These are phyloP conservation scores for Juglanconis sp. DNA, from an alignment of 2,329 filamentous ascomycete genomes.

Conservation along the genomic window DNA sequence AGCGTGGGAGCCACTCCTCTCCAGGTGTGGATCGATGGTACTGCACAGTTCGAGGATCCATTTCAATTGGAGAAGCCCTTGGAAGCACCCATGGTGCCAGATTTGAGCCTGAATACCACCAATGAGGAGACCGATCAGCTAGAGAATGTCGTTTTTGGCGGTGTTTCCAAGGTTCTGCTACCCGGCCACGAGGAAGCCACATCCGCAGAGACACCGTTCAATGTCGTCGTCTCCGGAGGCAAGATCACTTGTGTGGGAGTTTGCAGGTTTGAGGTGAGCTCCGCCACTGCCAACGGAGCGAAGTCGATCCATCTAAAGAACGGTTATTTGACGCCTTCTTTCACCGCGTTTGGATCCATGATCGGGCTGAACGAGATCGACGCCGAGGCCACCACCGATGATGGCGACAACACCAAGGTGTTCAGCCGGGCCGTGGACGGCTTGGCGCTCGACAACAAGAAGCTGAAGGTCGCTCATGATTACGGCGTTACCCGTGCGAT, in stretches of 20 bases:
- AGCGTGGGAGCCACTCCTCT: conserved; percentile 57
- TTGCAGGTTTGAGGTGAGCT: conserved; percentile 44
- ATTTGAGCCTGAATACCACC: conserved; percentile 38
- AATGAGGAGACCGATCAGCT: conserved; percentile 38
- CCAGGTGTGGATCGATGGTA: conserved; percentile 64
- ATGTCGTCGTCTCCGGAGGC: conserved; percentile 51
- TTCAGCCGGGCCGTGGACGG: conserved; percentile 60
- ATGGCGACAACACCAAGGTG: conserved; percentile 41
- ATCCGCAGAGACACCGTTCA: conserved; percentile 30
- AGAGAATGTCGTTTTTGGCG: conserved; percentile 51
- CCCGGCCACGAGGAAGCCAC: conserved; percentile 34
- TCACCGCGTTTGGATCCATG: conserved; percentile 58
- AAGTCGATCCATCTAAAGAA: conserved; percentile 48
- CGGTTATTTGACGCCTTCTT: conserved; percentile 57
- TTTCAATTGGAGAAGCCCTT: conserved; percentile 52
- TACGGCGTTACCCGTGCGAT: conserved; percentile 60
- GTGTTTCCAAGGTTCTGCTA: conserved; percentile 51
- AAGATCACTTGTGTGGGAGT: conserved; percentile 54
- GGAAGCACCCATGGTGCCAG: conserved; percentile 34
- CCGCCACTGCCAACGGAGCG: conserved; percentile 31
- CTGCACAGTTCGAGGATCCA: conserved; percentile 52
- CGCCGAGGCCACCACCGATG: conserved; percentile 52
- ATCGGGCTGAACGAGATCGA: conserved; percentile 64
- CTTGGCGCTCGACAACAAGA: conserved; percentile 52
- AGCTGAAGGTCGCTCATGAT: conserved; percentile 48